Evolutionary conservation across 768 basidiomycete genomes (phyloP).

Genomic region (Lanmaoa pseudosensibilis): DNA sequence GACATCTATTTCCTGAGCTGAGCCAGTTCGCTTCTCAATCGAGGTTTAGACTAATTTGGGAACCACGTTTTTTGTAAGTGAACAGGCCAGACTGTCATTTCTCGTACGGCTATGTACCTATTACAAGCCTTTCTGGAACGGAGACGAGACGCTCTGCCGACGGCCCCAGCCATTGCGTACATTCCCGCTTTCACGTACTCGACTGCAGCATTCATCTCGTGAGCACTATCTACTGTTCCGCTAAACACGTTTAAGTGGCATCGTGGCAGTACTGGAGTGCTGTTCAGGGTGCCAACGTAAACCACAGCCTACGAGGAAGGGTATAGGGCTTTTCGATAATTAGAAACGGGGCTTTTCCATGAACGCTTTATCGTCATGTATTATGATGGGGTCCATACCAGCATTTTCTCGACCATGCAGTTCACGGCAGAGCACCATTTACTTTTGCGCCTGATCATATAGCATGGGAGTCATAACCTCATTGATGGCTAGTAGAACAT

Average conservation of each 20-base stretch:
- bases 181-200: slow-evolving; percentile 29
- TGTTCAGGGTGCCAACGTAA: slow-evolving; percentile 31
- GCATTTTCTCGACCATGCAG: slow-evolving; percentile 19
- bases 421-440: slow-evolving; percentile 21
- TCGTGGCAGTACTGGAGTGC: slow-evolving; percentile 23
- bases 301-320: slow-evolving; percentile 26
- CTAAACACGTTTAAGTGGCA: slow-evolving; percentile 23
- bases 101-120: slow-evolving; percentile 11
- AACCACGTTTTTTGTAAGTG: slow-evolving; percentile 18
- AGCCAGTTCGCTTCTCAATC: slow-evolving; percentile 24
- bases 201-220: slow-evolving; percentile 23
- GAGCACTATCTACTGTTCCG: slow-evolving; percentile 12
- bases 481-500: slow-evolving; percentile 18
- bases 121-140: slow-evolving; percentile 18
- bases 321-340: slow-evolving; percentile 24
- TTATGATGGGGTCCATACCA: slow-evolving; percentile 13
- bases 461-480: slow-evolving; percentile 24
- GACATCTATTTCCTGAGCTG: slow-evolving; percentile 8
- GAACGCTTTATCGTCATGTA: slow-evolving; percentile 16
- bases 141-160: slow-evolving; percentile 26
- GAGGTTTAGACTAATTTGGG: slow-evolving; percentile 3
- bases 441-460: slow-evolving; percentile 16
- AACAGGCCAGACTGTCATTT: background rate
- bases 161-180: slow-evolving; percentile 18
- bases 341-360: slow-evolving; percentile 11